Base-by-base conservation (phyloP, 1,284 basidiomycete species). In the Sphaerobolus stellatus region DNA sequence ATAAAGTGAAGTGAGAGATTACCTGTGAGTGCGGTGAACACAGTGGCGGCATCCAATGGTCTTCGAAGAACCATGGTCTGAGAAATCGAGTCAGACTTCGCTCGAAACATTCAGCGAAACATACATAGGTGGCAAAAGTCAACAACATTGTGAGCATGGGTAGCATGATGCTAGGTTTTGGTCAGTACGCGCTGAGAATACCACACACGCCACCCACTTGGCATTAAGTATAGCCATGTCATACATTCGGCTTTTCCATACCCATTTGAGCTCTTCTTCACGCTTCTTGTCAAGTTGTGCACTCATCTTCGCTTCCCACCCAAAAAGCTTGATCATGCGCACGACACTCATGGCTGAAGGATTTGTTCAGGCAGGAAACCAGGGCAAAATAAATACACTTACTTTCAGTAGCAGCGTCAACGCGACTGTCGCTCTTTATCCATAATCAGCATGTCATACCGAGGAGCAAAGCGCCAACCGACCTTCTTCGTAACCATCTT, bases 241-340 rank as follows among this genome's bases (percentile, higher is more conserved):
- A 25, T 57, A 48, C n/a, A 59, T 28, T 29, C 54, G 55, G 46
- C 62, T 58, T 50, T 61, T 64, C 41, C 54, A 58, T 31, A 66
- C 61, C 41, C 57, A 64, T 5, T 58, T 58, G 27, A 78, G 63
- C 61, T 78, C 76, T 9, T 65, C 68, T 53, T 76, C 71, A 33
- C 76, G 66, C 59, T 78, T 79, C 52, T 73, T 74, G 14, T 74
- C 69, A 36, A 86, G 71, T 48, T 75, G 72, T 22, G 73, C 68
- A 54, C 78, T 73, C 67, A 83, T 78, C 59, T 79, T 76, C 18
- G 69, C 68, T 63, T 85, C 83, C 84, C 84, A 86, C 8, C 80
- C 86, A 60, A 89, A 88, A 60, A 88, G 76, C 68, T 88, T 88
- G 68, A 85, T 72, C 76, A 84, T 84, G 25, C 83, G 71, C n/a